phyloP scores from a whole-genome alignment of 768 basidiomycete species.

The Tylopilus cervinicoccineus region DNA sequence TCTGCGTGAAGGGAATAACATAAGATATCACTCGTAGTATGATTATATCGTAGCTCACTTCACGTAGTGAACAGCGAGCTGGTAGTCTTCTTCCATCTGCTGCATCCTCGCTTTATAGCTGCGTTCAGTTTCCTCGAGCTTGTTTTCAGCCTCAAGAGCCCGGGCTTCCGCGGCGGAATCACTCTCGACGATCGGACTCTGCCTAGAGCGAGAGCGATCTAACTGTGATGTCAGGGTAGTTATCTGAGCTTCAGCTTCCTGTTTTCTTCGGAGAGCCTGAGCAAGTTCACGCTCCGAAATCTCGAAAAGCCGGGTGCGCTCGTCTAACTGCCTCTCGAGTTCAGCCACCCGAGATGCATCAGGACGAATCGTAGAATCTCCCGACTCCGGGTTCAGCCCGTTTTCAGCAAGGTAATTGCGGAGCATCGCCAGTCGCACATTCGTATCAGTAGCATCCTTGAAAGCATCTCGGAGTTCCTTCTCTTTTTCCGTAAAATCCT shows the following conservation, averaged over 20 bases:
- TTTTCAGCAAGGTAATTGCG: slow-evolving; percentile 86
- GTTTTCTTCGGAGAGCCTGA: slow-evolving; percentile 58
- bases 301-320: slow-evolving; percentile 69
- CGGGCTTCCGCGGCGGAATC: slow-evolving; percentile 40
- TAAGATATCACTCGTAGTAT: slow-evolving; percentile 12
- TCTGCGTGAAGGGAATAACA: slow-evolving; percentile 39
- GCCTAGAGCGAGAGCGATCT: slow-evolving; percentile 56
- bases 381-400: slow-evolving; percentile 77
- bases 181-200: slow-evolving; percentile 46
- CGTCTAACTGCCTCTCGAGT: slow-evolving; percentile 73
- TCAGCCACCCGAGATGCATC: slow-evolving; percentile 55
- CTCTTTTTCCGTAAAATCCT: slow-evolving; percentile 67
- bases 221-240: slow-evolving; percentile 61
- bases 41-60: slow-evolving; percentile 57
- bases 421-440: slow-evolving; percentile 72
- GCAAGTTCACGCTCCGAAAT: slow-evolving; percentile 73
- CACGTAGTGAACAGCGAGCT: slow-evolving; percentile 94
- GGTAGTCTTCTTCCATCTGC: slow-evolving; percentile 94
- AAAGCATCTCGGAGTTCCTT: slow-evolving; percentile 55
- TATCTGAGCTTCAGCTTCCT: slow-evolving; percentile 71
- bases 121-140: slow-evolving; percentile 74
- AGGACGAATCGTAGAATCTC: slow-evolving; percentile 38
- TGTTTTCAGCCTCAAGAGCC: slow-evolving; percentile 68
- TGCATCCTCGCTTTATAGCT: slow-evolving; percentile 75
- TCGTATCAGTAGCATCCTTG: slow-evolving; percentile 64